Evolutionary conservation across 2,329 filamentous ascomycete genomes (phyloP), one percentile per base, ranked within the genome.

Genomic region (Aspergillus viridinutans): DNA sequence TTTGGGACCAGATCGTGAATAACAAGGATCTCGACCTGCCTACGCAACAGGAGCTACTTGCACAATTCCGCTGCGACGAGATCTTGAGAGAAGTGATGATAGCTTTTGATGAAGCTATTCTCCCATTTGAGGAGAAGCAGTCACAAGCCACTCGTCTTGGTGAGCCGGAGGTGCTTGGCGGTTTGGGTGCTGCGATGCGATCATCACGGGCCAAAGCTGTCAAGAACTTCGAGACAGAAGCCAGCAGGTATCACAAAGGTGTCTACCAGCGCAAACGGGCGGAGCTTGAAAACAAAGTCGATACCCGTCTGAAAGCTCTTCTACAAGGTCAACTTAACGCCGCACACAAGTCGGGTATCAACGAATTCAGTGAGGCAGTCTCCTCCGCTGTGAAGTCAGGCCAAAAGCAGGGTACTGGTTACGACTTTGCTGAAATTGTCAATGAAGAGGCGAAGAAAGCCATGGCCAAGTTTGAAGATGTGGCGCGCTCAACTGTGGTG

Each of bases 1-100:
- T 99, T 48, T 99, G 94, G 94, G 92, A 97, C 68, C 93, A 97
- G 76, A 99, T 99, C 70, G 92, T 96, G 67, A 90, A 93, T 80
- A 99, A 99, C 82, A 99, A 99, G 76, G 94, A 99, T 69, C 81
- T 99, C 54, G 94, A 99, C 75, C 77, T 99, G 58, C 94, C 94
- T 3, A 97, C 94, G 0, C 94, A 99, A 72, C 94, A 99, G 76
- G 94, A 99, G 73, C 82, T 99, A 49, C 83, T 99, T 53, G 94
- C 94, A 10, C 94, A 99, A 73, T 99, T 97, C 79, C 86, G 94
- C 64, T 99, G 94, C 74, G 94, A 99, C 72, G 94, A 99, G 76
- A 99, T 99, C 57, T 85, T 92, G 42, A 84, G 92, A 61, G 93
- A 97, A 71, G 94, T 96, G 12, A 81, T 96, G 56, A 77, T 92